Base-by-base conservation (phyloP, 2,329 filamentous ascomycete species). In the Bipolaris oryzae region DNA sequence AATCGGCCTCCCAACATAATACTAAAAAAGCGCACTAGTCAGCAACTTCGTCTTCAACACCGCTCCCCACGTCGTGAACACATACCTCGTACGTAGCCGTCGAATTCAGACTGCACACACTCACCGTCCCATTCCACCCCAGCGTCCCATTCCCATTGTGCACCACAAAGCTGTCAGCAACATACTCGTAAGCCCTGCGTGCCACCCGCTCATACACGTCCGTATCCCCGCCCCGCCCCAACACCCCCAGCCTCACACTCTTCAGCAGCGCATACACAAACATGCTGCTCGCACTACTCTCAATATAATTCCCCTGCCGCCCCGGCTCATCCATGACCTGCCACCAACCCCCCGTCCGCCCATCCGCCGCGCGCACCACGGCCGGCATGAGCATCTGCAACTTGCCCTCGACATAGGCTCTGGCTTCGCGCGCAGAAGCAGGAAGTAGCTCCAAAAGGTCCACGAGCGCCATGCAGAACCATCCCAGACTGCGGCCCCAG, bases 241-340 rank as follows among this genome's bases (percentile, higher is more conserved):
- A 25, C 34, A 77, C 70, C 0, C 79, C 80, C 5, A 78, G 42
- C 28, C 76, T 66, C 7, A 75, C 72, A 0, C 80, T 84, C 60
- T 78, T 81, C 11, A 85, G 68, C 57, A 85, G 71, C 0, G 82
- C 79, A 52, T 83, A 85, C 0, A 79, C 76, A 62, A 86, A 87
- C 81, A 88, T 85, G 2, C 81, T 82, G 9, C 80, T 82, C 10
- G 79, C 83, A 50, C 83, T 86, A 31, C 81, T 83, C 75, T 88
- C 85, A 37, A 88, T 78, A 65, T 86, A 88, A 66, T 88, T 88
- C 0, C 81, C 82, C 31, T 77, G 52, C 2, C 70, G 63, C 1
- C 78, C 79, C 0, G 80, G 78, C 37, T 80, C 78, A 55, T 79
- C 80, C 74, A 87, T 80, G 38, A 87, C 74, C 59, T 85, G 76